Base-by-base conservation (phyloP, 306 rosid genomes). In the Cicer cuneatum region DNA sequence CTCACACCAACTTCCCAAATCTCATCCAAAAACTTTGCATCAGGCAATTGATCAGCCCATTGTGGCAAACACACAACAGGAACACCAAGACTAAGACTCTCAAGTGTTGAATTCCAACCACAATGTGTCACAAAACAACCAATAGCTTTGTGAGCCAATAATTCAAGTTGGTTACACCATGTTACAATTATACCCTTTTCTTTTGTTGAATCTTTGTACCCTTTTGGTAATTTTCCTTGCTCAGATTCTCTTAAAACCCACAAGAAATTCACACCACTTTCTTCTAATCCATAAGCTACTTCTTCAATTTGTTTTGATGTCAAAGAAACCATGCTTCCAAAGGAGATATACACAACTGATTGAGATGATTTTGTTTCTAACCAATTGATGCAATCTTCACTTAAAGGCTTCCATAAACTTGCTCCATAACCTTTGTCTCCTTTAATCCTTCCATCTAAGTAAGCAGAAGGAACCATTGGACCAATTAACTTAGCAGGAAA, bases 51-150 rank as follows among this genome's bases (percentile, higher is more conserved):
- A 45, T 90, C 96, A 0, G 87, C 68, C 92, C 90, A 88, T 57
- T 83, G 90, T 1, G 90, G 92, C 75, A 90, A 79, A 8, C 88
- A 89, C 64, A 86, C 83, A 84, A 88, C 87, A 0, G 91, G 91
- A 16, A 86, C 86, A 1, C 91, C 89, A n/a, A 88, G 85, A 59
- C 92, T 83, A 5, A 90, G 76, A 60, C 85, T 89, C 74, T 90
- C 96, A 0, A 90, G 87, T 6, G 92, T 90, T 0, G 90, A 90
- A 14, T 90, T 90, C 96, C 96, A 83, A 3, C 92, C 90, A 46
- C 96, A 87, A 11, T 87, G 92, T 0, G 88, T 86, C 73, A 88
- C 89, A 78, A 90, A 90, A 67, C 87, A 84, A 1, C 87, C 90
- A 8, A 86, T 72, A 10, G 89, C 84, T 70, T 74, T 63, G 73